Evolutionary conservation across 352 stramenopile species (phyloP).

Genomic region (Elongisporangium anandrum): DNA sequence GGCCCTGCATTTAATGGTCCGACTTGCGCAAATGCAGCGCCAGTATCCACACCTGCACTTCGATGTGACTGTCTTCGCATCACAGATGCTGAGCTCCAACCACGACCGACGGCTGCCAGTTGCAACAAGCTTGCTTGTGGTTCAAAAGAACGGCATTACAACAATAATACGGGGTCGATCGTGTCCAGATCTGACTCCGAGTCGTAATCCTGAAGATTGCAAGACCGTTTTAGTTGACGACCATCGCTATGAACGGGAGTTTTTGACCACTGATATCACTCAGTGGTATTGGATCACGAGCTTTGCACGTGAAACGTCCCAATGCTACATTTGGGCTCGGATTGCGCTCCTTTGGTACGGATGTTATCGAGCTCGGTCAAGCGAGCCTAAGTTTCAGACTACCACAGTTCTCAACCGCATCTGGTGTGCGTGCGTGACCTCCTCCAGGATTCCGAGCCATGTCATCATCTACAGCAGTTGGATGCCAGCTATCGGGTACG

Average conservation of each 20-base stretch:
- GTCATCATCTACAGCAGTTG: slow-evolving; percentile 35
- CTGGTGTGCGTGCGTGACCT: slow-evolving; percentile 1
- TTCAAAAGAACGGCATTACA: slow-evolving; percentile 22
- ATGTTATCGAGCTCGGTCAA: slow-evolving; percentile 13
- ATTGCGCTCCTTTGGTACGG: slow-evolving; percentile 14
- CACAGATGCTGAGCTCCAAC: slow-evolving; percentile 4
- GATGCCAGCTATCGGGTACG: slow-evolving; percentile 11
- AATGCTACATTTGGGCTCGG: slow-evolving; percentile 48
- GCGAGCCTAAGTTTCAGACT: slow-evolving; percentile 13
- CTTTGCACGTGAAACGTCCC: slow-evolving; percentile 20
- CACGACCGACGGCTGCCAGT: slow-evolving; percentile 5
- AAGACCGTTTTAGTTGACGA: slow-evolving; percentile 38
- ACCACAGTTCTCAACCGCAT: neutral
- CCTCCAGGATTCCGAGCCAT: slow-evolving; percentile 22
- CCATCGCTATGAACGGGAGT: slow-evolving; percentile 46
- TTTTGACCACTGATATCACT: slow-evolving; percentile 24
- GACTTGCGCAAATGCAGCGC: slow-evolving; percentile 4
- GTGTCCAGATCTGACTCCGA: slow-evolving; percentile 10
- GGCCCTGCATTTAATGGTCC: slow-evolving; percentile 1
- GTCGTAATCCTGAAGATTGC: too few relatives aligned
- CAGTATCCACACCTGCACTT: slow-evolving; percentile 22
- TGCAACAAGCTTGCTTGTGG: neutral
- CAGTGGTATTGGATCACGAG: slow-evolving; percentile 23
- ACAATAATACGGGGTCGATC: slow-evolving; percentile 25
- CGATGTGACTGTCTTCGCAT: slow-evolving; percentile 18